These are phyloP conservation scores for Phaeosphaeria sp. DNA, from an alignment of 2,329 filamentous ascomycete genomes.

Conservation along the genomic window DNA sequence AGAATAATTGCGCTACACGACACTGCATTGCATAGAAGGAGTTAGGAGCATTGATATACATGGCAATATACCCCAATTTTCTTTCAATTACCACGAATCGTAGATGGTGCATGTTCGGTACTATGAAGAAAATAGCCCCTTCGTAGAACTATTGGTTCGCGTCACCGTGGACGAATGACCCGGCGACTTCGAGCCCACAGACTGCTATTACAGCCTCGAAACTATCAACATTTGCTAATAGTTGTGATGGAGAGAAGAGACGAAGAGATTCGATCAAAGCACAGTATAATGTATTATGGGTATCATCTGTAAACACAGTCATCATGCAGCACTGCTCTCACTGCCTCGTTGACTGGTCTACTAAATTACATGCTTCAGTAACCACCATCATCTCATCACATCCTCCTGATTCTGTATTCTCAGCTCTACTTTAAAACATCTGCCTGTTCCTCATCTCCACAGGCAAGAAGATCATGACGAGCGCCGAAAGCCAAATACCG, in stretches of 20 bases:
- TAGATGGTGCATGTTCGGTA: background rate
- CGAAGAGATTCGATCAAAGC: no score
- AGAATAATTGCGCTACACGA: constrained; percentile 34
- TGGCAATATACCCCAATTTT: background rate
- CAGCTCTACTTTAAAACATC: constrained; percentile 28
- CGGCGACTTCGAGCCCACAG: no score
- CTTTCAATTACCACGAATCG: background rate
- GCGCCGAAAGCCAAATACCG: constrained; percentile 37
- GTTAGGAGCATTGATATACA: constrained; percentile 8
- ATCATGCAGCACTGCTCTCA: no score
- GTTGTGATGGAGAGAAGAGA: no score
- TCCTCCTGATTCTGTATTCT: background rate
- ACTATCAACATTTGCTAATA: no score
- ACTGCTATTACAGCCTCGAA: background rate
- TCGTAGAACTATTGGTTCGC: background rate
- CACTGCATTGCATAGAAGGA: constrained; percentile 8
- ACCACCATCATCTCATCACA: background rate
- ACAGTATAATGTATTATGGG: no score
- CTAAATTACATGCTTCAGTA: background rate
- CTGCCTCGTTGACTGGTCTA: no score
- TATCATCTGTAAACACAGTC: no score
- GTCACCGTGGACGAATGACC: no score
- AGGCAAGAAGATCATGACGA: constrained; percentile 37
- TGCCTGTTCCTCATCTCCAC: constrained; percentile 40
- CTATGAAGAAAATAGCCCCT: background rate